Base-by-base conservation (phyloP, 305 asterid genomes). In the Solanum chacoense region DNA sequence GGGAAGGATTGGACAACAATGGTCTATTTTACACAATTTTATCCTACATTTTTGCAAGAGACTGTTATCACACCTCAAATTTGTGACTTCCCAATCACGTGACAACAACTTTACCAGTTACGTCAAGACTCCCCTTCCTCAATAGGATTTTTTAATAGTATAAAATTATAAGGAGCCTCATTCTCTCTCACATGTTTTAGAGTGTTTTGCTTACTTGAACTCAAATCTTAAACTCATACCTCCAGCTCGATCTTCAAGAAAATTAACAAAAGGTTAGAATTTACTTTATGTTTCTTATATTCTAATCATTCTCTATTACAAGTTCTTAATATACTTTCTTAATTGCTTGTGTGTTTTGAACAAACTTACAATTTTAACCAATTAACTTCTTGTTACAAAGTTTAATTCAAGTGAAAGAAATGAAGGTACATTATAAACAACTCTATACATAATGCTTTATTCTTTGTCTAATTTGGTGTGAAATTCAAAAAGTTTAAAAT, bases 241-340 rank as follows among this genome's bases (percentile, higher is more conserved):
- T 96, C 97, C 98, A 93, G 8, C 98, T 94, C 90, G 93, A 98
- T 72, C 95, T 92, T 76, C 98, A 94, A 32, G 98, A 94, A 72
- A 71, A 59, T 59, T 59, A 59, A 86, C 34, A 50, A 69, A 90
- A 89, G 95, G 94, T 93, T 79, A 87, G 92, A 79, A 67, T 16
- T 67, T 88, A 74, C 40, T 91, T 29, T 36, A 14, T 78, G 78
- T 74, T 26, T 55, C 3, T 4, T 86, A 29, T 71, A 26, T 7
- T 38, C 12, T 69, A 16, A 28, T 32, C 67, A 69, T 69, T 86
- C 71, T 71, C 32, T 26, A 28, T 86, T 86, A 7, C 67, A 2
- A 28, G 32, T 71, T 85, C 63, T 69, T 26, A 37, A 67, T 34
- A 26, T 85, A 59, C 6, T 40, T 85, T 24, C 11, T 86, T 81